These are phyloP conservation scores for Phaeosphaeriaceae sp. DNA, from an alignment of 2,329 filamentous ascomycete genomes.

Conservation along the genomic window DNA sequence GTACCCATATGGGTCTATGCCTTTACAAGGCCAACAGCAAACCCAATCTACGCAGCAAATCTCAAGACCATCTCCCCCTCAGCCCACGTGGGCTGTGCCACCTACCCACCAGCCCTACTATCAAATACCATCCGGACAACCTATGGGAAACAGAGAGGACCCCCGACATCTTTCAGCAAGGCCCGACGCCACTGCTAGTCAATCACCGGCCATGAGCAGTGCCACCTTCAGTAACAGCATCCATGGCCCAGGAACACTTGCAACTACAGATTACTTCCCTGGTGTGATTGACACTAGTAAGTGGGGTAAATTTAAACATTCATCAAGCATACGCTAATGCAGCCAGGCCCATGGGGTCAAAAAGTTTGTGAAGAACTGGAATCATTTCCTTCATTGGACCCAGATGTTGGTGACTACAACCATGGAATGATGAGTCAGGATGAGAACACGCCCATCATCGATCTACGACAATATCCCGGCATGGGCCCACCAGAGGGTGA, in stretches of 20 bases:
- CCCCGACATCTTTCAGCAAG: conserved; percentile 32
- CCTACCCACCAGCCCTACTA: conserved; percentile 42
- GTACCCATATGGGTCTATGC: conserved; percentile 42
- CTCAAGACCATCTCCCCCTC: conserved; percentile 41
- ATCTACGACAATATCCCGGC: conserved; percentile 46
- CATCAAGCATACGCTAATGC: conserved; percentile 23
- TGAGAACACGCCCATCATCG: conserved; percentile 51
- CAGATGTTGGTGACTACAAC: conserved; percentile 46
- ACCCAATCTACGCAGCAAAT: conserved; percentile 29
- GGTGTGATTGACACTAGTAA: conserved; percentile 48
- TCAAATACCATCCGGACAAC: conserved; percentile 30
- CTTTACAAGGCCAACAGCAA: conserved; percentile 35
- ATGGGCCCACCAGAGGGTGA: conserved; percentile 42
- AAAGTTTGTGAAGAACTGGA: conserved; percentile 49
- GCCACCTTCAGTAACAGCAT: conserved; percentile 30
- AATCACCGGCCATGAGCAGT: conserved; percentile 31
- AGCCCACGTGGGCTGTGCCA: conserved; percentile 44
- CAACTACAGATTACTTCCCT: conserved; percentile 43
- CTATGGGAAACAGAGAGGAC: conserved; percentile 33
- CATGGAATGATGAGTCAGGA: conserved; percentile 47
- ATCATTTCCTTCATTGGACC: conserved; percentile 47
- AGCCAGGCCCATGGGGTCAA: conserved; percentile 46
- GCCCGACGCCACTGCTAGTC: conserved; percentile 28
- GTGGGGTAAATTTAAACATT: conserved; percentile 6
- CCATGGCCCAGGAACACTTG: conserved; percentile 21